phyloP scores from a whole-genome alignment of 495 filamentous ascomycete genomes.

The Aspergillus carlsbadensis region DNA sequence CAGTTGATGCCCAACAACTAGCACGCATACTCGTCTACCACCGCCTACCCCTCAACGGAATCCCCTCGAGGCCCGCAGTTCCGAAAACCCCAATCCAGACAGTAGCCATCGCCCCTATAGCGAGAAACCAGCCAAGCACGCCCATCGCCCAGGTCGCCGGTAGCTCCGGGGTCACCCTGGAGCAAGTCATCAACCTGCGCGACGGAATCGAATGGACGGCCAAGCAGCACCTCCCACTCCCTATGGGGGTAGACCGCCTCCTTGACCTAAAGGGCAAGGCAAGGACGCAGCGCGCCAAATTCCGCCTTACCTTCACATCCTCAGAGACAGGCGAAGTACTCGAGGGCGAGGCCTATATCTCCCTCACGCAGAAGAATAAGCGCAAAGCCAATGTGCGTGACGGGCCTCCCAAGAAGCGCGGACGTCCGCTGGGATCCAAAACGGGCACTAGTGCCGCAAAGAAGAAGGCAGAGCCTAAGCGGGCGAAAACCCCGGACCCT shows the following conservation, averaged over 20 bases:
- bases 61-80: not conserved
- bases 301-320: conserved; percentile 11
- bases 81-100: too few relatives aligned
- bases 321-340: conserved; percentile 12
- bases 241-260: not conserved
- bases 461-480: too few relatives aligned
- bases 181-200: conserved; percentile 4
- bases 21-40: conserved; percentile 27
- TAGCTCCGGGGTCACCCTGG: conserved; percentile 1
- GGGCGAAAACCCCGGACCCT: too few relatives aligned
- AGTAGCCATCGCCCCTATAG: too few relatives aligned
- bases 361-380: conserved; percentile 9
- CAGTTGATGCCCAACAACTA: not conserved
- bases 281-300: conserved; percentile 9
- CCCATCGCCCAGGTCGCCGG: not conserved
- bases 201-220: conserved; percentile 9
- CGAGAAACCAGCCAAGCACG: too few relatives aligned
- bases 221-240: conserved; percentile 1
- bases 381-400: not conserved
- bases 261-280: conserved; percentile 10
- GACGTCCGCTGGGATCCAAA: not conserved
- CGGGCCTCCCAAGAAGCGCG: not conserved
- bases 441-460: too few relatives aligned
- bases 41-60: conserved; percentile 12
- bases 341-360: conserved; percentile 10